Percentiles rank a stretch among this genome's conserved stretches.
phyloP scores from a whole-genome alignment of 345 rosid genomes.

The Acer yangbiense region DNA sequence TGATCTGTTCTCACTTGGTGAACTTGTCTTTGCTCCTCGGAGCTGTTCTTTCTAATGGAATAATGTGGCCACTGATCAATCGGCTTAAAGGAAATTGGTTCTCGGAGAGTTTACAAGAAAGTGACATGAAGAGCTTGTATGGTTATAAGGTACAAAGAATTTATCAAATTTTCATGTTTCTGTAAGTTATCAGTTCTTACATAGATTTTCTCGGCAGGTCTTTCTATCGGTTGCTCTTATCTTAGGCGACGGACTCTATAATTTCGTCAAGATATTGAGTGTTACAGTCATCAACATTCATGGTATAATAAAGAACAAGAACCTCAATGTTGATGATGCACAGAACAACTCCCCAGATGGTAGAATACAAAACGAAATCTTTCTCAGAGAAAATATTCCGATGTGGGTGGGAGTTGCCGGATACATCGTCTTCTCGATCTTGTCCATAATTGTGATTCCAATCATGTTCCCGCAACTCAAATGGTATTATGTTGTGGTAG shows the following conservation, averaged over 20 bases:
- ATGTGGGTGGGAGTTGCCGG: constrained; percentile 70
- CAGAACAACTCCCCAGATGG: constrained; percentile 32
- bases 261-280: constrained; percentile 63
- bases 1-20: constrained; percentile 91
- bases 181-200: not conserved
- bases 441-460: constrained; percentile 68
- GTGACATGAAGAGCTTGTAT: constrained; percentile 80
- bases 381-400: constrained; percentile 74
- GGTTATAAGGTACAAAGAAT: constrained; percentile 72
- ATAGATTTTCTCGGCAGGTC: constrained; percentile 40
- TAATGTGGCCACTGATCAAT: constrained; percentile 90
- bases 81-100: constrained; percentile 81
- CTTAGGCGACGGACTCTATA: constrained; percentile 94
- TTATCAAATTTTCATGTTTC: not conserved
- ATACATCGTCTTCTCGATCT: constrained; percentile 51
- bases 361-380: constrained; percentile 59
- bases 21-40: constrained; percentile 84
- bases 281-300: constrained; percentile 53
- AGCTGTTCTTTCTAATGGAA: constrained; percentile 75
- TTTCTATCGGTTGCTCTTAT: constrained; percentile 82
- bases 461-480: constrained; percentile 88
- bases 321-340: constrained; percentile 22
- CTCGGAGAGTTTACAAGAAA: constrained; percentile 55
- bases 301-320: constrained; percentile 48
- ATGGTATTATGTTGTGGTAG: constrained; percentile 78